Evolutionary conservation across 2,329 filamentous ascomycete species (phyloP), one percentile per base, ranked within the genome.

Genomic region (Ascochyta lentis): DNA sequence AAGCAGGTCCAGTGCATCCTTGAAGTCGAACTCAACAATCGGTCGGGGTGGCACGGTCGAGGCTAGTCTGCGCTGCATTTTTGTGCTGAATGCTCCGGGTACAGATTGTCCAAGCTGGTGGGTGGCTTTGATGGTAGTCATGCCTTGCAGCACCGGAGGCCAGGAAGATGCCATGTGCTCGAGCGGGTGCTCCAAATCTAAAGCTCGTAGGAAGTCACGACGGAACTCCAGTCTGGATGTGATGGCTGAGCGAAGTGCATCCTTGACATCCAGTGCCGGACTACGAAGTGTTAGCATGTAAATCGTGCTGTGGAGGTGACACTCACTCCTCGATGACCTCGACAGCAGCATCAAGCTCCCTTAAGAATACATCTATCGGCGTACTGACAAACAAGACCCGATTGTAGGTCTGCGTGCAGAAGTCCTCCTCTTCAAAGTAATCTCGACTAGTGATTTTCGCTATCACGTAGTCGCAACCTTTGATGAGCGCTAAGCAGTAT

Each of bases 391-490:
- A 81, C 0, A 99, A 80, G 12, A 86, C 86, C 34, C 93, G 86
- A 64, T 92, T 89, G 72, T 95, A 98, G 0, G 93, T 90, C 73
- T 96, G 92, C 6, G 92, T 93, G 19, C 96, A 91, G 71, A 99
- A 97, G 70, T 99, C 95, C 76, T 99, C 95, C 77, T 99, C 95
- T 88, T 99, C 95, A 67, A 94, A 98, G 71, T 89, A 97, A 65
- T 96, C 89, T 72, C 96, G 91, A n/a, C 83, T 83, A 49, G 86
- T 88, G 59, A 98, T 89, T 41, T 87, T 85, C 45, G 88, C 82
- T 59, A 95, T 91, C 12, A 96, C 90, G 65, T 87, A 86, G 59
- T 87, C 86, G 70, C 92, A 96, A 22, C 87, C 86, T 73, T 96
- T 97, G 55, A 97, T 80, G 54, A 97, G 77, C 0, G 87, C 91